phyloP scores from a whole-genome alignment of 768 basidiomycete genomes.

The Trametes cinnabarina region DNA sequence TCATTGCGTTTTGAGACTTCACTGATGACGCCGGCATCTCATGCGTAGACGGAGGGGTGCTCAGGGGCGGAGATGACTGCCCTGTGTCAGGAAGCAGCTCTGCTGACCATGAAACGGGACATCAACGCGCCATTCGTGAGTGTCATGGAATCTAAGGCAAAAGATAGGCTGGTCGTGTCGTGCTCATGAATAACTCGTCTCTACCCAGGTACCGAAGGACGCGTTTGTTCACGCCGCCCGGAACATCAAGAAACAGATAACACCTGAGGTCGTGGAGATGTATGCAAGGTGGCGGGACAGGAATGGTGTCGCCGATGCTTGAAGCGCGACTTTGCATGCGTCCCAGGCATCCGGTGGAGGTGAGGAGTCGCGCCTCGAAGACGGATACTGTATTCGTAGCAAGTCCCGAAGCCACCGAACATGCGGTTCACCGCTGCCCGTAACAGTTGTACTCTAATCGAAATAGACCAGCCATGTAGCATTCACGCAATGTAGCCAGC shows the following conservation, averaged over 20 bases:
- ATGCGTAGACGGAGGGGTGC: conserved; percentile 96
- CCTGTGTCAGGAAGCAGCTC: conserved; percentile 94
- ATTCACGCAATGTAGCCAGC: too few relatives aligned
- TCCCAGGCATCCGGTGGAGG: too few relatives aligned
- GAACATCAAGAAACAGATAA: conserved; percentile 78
- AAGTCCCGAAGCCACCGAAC: too few relatives aligned
- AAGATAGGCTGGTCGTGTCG: not conserved
- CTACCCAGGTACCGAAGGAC: conserved; percentile 62
- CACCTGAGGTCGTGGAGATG: conserved; percentile 67
- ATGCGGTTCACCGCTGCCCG: too few relatives aligned
- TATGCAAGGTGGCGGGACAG: conserved; percentile 67
- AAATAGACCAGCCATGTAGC: too few relatives aligned
- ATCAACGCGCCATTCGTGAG: conserved; percentile 75
- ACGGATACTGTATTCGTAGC: too few relatives aligned
- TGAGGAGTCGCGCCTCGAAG: too few relatives aligned
- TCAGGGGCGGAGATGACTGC: conserved; percentile 93
- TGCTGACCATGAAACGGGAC: conserved; percentile 87
- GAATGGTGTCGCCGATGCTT: conserved; percentile 21
- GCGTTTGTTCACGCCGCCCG: conserved; percentile 76
- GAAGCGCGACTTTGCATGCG: not conserved
- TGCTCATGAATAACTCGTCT: too few relatives aligned
- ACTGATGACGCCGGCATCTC: too few relatives aligned
- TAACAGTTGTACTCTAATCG: too few relatives aligned
- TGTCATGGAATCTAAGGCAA: too few relatives aligned
- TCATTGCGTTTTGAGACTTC: not conserved